Evolutionary conservation across 2,329 filamentous ascomycete genomes (phyloP).

Genomic region (Ophiostoma angusticollis): DNA sequence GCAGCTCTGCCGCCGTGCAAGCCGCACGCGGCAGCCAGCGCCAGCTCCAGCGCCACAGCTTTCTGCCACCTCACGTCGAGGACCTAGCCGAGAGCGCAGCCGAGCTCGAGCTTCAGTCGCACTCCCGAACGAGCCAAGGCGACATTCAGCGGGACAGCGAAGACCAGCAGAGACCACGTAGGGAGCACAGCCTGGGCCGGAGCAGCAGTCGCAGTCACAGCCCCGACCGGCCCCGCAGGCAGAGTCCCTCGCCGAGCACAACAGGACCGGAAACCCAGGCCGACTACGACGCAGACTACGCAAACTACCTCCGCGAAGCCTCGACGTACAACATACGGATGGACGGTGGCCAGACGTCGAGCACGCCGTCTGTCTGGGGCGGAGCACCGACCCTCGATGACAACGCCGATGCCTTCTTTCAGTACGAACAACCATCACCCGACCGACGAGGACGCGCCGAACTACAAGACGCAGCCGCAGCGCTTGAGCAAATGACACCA

Average conservation of each 20-base stretch:
- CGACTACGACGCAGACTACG: not conserved
- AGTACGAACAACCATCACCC: too few relatives aligned
- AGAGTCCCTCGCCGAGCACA: not conserved
- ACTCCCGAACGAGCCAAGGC: constrained; percentile 1
- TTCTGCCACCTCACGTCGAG: constrained; percentile 7
- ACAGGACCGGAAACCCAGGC: not conserved
- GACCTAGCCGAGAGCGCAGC: constrained; percentile 4
- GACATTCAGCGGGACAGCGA: constrained; percentile 1
- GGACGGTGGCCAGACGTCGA: not conserved
- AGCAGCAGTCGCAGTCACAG: not conserved
- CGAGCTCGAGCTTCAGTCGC: not conserved
- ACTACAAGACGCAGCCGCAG: too few relatives aligned
- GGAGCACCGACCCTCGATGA: too few relatives aligned
- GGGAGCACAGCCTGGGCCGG: not conserved
- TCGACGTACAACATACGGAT: not conserved
- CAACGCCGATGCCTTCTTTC: too few relatives aligned
- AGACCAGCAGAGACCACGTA: not conserved
- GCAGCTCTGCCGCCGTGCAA: not conserved
- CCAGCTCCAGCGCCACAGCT: constrained; percentile 1
- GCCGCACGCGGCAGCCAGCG: not conserved
- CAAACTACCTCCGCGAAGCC: not conserved
- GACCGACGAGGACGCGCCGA: too few relatives aligned
- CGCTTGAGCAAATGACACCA: too few relatives aligned
- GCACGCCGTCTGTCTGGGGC: not conserved
- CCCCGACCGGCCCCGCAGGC: not conserved